Conservation (phyloP, 2,329 filamentous ascomycete genomes). For the Scedosporium apiospermum region DNA sequence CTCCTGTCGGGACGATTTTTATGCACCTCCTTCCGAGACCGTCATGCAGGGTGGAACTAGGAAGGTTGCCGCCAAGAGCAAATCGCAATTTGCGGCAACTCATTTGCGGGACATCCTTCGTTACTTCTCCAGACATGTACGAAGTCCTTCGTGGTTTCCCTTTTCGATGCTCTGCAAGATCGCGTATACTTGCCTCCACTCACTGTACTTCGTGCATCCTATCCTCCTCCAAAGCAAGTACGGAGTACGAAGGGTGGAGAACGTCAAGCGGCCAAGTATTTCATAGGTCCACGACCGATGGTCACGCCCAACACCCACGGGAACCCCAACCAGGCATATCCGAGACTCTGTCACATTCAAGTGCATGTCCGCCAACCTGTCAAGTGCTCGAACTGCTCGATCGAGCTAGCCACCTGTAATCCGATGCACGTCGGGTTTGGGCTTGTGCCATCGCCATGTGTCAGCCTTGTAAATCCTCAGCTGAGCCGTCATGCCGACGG, state of each 20-base stretch:
- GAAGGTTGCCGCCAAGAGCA: neutral
- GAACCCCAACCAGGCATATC: neutral
- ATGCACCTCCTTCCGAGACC: neutral
- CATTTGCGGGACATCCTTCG: neutral
- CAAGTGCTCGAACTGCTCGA: neutral
- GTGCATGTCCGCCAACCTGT: neutral
- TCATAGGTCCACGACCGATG: neutral
- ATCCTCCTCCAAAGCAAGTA: no score
- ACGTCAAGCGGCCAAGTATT: no score
- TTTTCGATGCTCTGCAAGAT: neutral
- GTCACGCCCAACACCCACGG: neutral
- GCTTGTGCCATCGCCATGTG: slow-evolving; percentile 5
- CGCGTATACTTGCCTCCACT: neutral
- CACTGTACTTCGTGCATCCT: no score
- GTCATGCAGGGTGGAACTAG: neutral
- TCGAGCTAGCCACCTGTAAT: neutral
- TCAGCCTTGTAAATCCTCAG: slow-evolving; percentile 1
- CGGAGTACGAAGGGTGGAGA: no score
- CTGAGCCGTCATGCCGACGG: neutral
- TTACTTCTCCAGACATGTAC: no score
- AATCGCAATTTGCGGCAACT: neutral
- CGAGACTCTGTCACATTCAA: neutral
- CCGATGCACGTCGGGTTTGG: slow-evolving; percentile 1
- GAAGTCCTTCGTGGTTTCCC: no score
- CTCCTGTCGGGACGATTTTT: neutral